phyloP scores from a whole-genome alignment of 108 stramenopile genomes.

The Skeletonema menzelii region DNA sequence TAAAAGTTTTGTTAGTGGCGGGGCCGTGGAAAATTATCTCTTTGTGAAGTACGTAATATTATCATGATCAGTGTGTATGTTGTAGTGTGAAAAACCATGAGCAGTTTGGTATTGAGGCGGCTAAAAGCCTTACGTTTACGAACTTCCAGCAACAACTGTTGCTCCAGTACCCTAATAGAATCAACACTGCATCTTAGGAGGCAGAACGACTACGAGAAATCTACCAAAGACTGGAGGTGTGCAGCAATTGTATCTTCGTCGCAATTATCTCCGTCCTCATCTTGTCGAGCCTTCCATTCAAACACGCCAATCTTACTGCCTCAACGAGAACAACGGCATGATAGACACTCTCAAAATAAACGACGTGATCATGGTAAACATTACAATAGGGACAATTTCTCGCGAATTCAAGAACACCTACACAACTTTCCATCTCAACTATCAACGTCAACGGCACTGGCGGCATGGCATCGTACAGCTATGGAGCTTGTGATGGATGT shows the following conservation, averaged over 20 bases:
- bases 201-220: neutral
- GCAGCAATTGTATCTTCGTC: neutral
- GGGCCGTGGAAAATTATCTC: too few species aligned
- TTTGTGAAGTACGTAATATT: too few species aligned
- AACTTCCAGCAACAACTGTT: neutral
- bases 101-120: neutral
- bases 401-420: neutral
- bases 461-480: constrained; percentile 26
- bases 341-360: neutral
- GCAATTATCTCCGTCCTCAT: neutral
- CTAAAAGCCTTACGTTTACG: neutral
- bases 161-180: neutral
- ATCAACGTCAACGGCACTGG: neutral
- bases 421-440: neutral
- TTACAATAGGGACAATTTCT: neutral
- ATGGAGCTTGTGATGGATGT: constrained; percentile 27
- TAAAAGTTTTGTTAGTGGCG: too few species aligned
- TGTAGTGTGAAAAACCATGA: neutral
- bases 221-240: neutral
- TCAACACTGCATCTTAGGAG: neutral
- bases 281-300: neutral
- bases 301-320: neutral
- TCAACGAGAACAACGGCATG: neutral
- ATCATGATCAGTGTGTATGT: too few species aligned
- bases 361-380: neutral